phyloP scores from a whole-genome alignment of 2,329 filamentous ascomycete genomes.

The Ustulina deusta region DNA sequence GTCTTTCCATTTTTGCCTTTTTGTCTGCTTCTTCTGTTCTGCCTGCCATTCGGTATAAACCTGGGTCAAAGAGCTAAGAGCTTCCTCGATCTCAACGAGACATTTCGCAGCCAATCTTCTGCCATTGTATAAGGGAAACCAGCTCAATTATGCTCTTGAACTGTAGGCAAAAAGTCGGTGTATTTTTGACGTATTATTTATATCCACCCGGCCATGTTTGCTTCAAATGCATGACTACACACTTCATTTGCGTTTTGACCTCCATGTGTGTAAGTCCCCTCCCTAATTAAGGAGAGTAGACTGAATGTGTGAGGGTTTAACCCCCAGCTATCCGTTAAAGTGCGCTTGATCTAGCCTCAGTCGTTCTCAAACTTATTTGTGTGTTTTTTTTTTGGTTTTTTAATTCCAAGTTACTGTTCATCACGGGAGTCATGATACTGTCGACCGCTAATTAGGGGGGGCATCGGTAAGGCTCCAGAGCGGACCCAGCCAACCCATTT shows the following conservation, averaged over 20 bases:
- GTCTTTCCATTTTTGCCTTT: conserved; percentile 37
- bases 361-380: background rate
- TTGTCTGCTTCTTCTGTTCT: conserved; percentile 38
- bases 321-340: background rate
- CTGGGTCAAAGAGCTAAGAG: conserved; percentile 42
- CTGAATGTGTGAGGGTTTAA: background rate
- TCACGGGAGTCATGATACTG: background rate
- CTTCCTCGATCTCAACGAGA: conserved; percentile 45
- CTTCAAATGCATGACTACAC: conserved; percentile 7
- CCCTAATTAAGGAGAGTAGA: background rate
- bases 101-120: conserved; percentile 17
- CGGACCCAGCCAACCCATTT: conserved; percentile 27
- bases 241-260: conserved; percentile 14
- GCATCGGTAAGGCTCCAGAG: conserved; percentile 32
- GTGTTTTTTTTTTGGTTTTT: background rate
- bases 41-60: conserved; percentile 36
- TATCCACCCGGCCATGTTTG: background rate
- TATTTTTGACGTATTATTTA: background rate
- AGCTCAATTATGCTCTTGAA: conserved; percentile 18
- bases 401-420: background rate
- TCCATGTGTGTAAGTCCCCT: conserved; percentile 28
- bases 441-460: conserved; percentile 15
- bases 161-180: conserved; percentile 2
- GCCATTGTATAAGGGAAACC: conserved; percentile 33
- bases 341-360: background rate